phyloP scores from a whole-genome alignment of 2,329 filamentous ascomycete genomes.

The Metarhizium humberi region DNA sequence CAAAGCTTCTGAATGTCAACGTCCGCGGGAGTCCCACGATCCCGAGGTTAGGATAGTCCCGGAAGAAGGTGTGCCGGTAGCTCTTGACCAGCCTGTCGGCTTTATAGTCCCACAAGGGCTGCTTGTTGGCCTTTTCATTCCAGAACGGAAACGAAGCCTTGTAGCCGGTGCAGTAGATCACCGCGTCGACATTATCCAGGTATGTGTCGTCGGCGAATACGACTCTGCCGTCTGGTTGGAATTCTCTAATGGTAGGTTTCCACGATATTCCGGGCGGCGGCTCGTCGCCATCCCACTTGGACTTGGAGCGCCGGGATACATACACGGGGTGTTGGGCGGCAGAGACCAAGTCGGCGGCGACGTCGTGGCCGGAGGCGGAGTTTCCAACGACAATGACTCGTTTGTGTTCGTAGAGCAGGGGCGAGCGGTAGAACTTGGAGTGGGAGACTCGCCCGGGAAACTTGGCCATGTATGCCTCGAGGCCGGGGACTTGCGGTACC shows the following conservation, averaged over 20 bases:
- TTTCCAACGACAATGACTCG: constrained; percentile 32
- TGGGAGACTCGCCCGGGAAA: constrained; percentile 32
- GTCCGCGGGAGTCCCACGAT: constrained; percentile 42
- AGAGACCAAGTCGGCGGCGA: constrained; percentile 26
- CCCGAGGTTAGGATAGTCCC: constrained; percentile 35
- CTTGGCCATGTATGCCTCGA: constrained; percentile 27
- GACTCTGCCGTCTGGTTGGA: constrained; percentile 30
- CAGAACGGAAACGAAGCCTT: constrained; percentile 36
- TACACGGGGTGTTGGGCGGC: constrained; percentile 34
- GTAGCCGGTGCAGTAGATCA: constrained; percentile 36
- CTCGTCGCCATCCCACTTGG: constrained; percentile 38
- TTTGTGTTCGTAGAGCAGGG: constrained; percentile 21
- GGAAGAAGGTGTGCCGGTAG: constrained; percentile 46
- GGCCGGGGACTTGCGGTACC: constrained; percentile 36
- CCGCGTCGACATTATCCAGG: constrained; percentile 25
- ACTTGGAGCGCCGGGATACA: constrained; percentile 39
- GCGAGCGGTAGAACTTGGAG: constrained; percentile 36
- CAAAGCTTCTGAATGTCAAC: constrained; percentile 43
- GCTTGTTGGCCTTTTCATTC: constrained; percentile 35
- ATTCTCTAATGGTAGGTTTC: constrained; percentile 42
- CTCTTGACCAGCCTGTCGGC: constrained; percentile 30
- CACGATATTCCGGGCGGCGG: constrained; percentile 40
- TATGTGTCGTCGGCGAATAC: constrained; percentile 28
- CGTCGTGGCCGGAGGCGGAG: constrained; percentile 33
- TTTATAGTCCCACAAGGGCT: constrained; percentile 40